Percentiles rank a stretch among this genome's conserved stretches.
These are phyloP conservation scores for Hericium rajendrae DNA, from an alignment of 768 basidiomycete genomes.

Conservation along the genomic window DNA sequence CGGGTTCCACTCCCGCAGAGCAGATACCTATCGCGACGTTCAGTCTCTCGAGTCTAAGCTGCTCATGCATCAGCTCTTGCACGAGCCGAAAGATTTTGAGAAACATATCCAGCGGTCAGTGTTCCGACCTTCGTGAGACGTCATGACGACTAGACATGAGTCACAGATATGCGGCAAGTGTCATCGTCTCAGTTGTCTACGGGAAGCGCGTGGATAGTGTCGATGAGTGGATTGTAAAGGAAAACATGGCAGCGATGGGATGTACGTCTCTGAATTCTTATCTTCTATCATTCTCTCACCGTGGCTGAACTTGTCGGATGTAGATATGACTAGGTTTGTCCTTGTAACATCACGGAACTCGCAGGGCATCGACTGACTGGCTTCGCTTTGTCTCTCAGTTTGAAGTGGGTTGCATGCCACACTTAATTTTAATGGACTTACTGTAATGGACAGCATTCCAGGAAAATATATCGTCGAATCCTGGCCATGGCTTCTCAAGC, in stretches of 20 bases:
- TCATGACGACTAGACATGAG: neutral
- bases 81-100: slow-evolving; percentile 30
- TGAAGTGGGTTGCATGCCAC: no score
- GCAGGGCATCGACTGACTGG: no score
- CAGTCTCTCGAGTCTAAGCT: slow-evolving; percentile 40
- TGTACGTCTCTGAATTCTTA: slow-evolving; percentile 26
- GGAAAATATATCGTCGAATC: slow-evolving; percentile 41
- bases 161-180: slow-evolving; percentile 35
- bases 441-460: slow-evolving; percentile 26
- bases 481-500: slow-evolving; percentile 36
- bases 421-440: no score
- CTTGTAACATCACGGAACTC: no score
- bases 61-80: slow-evolving; percentile 30
- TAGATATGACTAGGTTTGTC: no score
- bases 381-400: no score
- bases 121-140: neutral
- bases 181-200: slow-evolving; percentile 35
- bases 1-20: slow-evolving; percentile 32
- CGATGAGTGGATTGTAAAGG: slow-evolving; percentile 38
- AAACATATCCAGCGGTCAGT: slow-evolving; percentile 30
- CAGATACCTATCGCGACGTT: slow-evolving; percentile 34
- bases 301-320: no score
- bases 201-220: slow-evolving; percentile 33
- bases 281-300: neutral
- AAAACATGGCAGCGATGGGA: slow-evolving; percentile 34